phyloP scores from a whole-genome alignment of 164 flowering plant species.

The Tetrastigma voinierianum region DNA sequence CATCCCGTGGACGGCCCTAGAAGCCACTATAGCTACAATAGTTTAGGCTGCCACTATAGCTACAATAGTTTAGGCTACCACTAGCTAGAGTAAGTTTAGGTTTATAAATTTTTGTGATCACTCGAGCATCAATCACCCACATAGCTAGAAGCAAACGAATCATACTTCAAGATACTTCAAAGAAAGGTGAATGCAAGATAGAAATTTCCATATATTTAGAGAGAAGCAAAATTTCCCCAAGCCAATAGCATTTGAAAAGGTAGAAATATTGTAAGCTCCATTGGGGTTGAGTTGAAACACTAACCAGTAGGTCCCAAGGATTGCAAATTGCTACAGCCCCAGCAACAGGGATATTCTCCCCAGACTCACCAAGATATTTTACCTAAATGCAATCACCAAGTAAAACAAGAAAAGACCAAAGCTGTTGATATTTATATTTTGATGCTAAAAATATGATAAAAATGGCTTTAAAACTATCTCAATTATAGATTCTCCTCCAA shows the following conservation, averaged over 20 bases:
- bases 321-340: constrained; percentile 90
- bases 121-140: too few relatives aligned
- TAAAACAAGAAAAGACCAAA: neutral
- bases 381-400: constrained; percentile 47
- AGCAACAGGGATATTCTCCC: constrained; percentile 67
- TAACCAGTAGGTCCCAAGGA: constrained; percentile 99
- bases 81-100: too few relatives aligned
- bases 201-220: neutral
- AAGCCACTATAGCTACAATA: too few relatives aligned
- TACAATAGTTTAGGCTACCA: too few relatives aligned
- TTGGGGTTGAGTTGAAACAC: constrained; percentile 22
- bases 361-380: constrained; percentile 95
- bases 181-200: too few relatives aligned
- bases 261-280: neutral
- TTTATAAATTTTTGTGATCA: too few relatives aligned
- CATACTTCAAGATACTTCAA: too few relatives aligned
- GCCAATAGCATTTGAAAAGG: neutral
- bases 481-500: neutral
- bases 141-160: too few relatives aligned
- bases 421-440: neutral
- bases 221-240: neutral
- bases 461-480: neutral
- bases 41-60: too few relatives aligned
- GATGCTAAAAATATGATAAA: neutral
- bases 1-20: too few relatives aligned